Evolutionary conservation across 1,284 basidiomycete genomes (phyloP).

Genomic region (Sutorius eximius): DNA sequence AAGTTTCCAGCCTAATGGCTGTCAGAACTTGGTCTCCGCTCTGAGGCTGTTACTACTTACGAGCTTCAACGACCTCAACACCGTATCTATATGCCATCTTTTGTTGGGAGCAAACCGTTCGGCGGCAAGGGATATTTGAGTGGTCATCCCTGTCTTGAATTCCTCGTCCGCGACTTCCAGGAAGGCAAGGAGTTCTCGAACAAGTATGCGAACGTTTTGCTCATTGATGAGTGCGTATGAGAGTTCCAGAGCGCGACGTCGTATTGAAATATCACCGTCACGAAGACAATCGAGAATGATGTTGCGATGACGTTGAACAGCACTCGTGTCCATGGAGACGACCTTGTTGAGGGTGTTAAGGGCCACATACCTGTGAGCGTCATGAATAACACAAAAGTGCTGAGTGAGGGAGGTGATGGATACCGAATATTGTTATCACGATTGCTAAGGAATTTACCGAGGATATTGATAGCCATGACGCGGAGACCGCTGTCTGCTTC

Average conservation of each 20-base stretch:
- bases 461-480: slow-evolving; percentile 99
- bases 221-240: slow-evolving; percentile 99
- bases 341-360: slow-evolving; percentile 99
- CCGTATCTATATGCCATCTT: slow-evolving; percentile 99
- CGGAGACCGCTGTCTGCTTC: slow-evolving; percentile 94
- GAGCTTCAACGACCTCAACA: slow-evolving; percentile 88
- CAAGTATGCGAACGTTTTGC: slow-evolving; percentile 89
- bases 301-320: slow-evolving; percentile 96
- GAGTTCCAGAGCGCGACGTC: slow-evolving; percentile 92
- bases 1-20: slow-evolving; percentile 88
- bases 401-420: neutral
- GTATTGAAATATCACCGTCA: slow-evolving; percentile 98
- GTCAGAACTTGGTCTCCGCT: neutral
- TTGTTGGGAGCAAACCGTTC: slow-evolving; percentile 98
- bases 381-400: slow-evolving; percentile 3
- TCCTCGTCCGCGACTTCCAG: slow-evolving; percentile 98
- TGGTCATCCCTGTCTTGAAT: slow-evolving; percentile 98
- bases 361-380: slow-evolving; percentile 81
- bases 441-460: slow-evolving; percentile 98
- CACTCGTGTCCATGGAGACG: slow-evolving; percentile 96
- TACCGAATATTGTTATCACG: slow-evolving; percentile 98
- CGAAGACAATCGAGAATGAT: slow-evolving; percentile 98
- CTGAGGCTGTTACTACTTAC: slow-evolving; percentile 46
- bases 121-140: slow-evolving; percentile 94
- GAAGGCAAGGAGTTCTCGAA: slow-evolving; percentile 92